Evolutionary conservation across 768 basidiomycete genomes (phyloP).

Genomic region (Candolleomyces efflorescens): DNA sequence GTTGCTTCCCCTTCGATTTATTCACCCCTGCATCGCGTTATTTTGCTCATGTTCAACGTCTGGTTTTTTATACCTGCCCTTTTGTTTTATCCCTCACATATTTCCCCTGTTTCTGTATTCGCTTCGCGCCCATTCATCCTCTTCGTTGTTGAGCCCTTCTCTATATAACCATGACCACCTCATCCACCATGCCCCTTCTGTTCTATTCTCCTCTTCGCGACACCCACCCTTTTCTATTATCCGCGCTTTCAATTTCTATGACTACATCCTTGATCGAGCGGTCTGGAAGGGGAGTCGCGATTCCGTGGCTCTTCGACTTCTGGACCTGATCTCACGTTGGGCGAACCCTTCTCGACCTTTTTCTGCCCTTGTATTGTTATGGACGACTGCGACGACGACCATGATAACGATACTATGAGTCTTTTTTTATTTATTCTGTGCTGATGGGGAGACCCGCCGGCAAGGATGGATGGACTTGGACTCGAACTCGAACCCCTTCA

Average conservation of each 20-base stretch:
- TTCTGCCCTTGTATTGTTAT: neutral
- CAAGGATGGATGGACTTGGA: too few relatives aligned
- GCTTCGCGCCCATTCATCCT: neutral
- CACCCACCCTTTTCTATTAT: too few relatives aligned
- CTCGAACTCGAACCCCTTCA: too few relatives aligned
- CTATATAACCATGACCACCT: neutral
- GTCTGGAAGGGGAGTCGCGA: too few relatives aligned
- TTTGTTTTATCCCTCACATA: neutral
- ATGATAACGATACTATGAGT: too few relatives aligned
- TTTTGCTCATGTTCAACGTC: neutral
- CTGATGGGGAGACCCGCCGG: too few relatives aligned
- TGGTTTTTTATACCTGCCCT: neutral
- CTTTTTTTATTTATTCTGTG: too few relatives aligned
- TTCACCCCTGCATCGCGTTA: neutral
- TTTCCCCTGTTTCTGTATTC: neutral
- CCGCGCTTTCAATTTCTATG: too few relatives aligned
- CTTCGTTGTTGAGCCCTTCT: neutral
- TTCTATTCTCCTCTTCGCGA: neutral
- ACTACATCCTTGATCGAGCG: too few relatives aligned
- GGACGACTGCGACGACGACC: too few relatives aligned
- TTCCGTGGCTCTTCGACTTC: neutral
- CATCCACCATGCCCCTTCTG: neutral
- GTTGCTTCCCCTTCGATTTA: neutral
- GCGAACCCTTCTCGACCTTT: neutral
- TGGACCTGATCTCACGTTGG: neutral